A percentile compares a stretch with the other conserved stretches of the same genome.
phyloP scores from a whole-genome alignment of 1,284 basidiomycete genomes.

The Bjerkandera adusta region DNA sequence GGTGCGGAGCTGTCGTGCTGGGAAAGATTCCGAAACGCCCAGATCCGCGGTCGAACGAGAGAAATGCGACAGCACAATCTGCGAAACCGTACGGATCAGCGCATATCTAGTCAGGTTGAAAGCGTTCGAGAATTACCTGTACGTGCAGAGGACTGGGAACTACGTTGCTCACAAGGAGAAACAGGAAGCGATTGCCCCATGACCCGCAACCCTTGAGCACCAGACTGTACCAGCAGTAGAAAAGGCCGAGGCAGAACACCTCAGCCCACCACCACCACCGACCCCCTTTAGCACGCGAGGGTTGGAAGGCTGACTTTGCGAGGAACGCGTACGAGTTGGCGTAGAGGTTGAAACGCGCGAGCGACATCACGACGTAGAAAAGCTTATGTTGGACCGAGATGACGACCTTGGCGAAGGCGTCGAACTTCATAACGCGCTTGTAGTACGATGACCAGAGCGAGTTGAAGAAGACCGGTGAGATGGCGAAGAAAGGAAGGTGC shows the following conservation, averaged over 20 bases:
- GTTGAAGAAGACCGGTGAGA: constrained; percentile 83
- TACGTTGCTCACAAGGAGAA: constrained; percentile 77
- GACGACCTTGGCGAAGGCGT: constrained; percentile 66
- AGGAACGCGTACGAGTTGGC: constrained; percentile 84
- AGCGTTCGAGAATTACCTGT: constrained; percentile 50
- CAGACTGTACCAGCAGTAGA: constrained; percentile 79
- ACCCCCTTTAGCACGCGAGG: constrained; percentile 56
- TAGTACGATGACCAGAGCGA: constrained; percentile 95
- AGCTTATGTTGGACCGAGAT: constrained; percentile 87
- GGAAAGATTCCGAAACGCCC: constrained; percentile 89
- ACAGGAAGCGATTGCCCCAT: constrained; percentile 64
- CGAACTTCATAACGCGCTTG: constrained; percentile 84
- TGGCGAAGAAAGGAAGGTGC: constrained; percentile 96
- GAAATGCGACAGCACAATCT: constrained; percentile 99
- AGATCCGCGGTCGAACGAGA: constrained; percentile 93
- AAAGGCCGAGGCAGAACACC: constrained; percentile 64
- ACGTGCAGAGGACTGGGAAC: constrained; percentile 85
- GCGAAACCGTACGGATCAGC: constrained; percentile 8
- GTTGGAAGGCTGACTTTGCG: constrained; percentile 58
- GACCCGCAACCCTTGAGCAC: constrained; percentile 67
- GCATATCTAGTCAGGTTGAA: not conserved
- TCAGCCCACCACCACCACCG: constrained; percentile 76
- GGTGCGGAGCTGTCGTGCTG: constrained; percentile 91
- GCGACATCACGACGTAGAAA: constrained; percentile 90
- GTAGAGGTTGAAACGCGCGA: constrained; percentile 97